A percentile compares a stretch with the other conserved stretches of the same genome.
These are phyloP conservation scores for Podaxis pistillaris DNA, from an alignment of 768 basidiomycete species.

Conservation along the genomic window DNA sequence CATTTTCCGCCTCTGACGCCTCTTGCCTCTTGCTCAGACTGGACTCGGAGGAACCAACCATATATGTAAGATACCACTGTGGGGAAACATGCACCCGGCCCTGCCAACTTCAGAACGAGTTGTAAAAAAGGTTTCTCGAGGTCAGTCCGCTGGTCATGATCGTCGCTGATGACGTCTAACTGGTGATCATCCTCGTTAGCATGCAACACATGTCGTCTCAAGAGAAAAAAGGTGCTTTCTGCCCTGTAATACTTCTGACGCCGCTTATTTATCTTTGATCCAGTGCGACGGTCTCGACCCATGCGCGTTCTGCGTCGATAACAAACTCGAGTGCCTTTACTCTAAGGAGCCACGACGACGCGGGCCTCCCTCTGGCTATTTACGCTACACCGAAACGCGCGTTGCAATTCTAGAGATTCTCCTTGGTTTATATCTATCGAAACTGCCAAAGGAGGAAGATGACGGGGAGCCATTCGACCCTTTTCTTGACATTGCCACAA, in stretches of 20 bases:
- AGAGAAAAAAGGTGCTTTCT: constrained; percentile 27
- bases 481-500: constrained; percentile 16
- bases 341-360: constrained; percentile 28
- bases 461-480: constrained; percentile 11
- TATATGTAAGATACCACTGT: constrained; percentile 11
- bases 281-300: constrained; percentile 31
- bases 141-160: not conserved
- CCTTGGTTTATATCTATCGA: constrained; percentile 23
- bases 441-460: constrained; percentile 14
- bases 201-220: constrained; percentile 30
- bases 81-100: constrained; percentile 16
- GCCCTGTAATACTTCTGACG: not conserved
- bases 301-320: constrained; percentile 28
- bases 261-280: not conserved
- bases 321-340: constrained; percentile 28
- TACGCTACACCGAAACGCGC: constrained; percentile 28
- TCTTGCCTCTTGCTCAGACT: constrained; percentile 1
- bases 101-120: constrained; percentile 13
- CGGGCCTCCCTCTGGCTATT: constrained; percentile 29
- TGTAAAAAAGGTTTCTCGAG: constrained; percentile 16
- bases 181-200: constrained; percentile 16
- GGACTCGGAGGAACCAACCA: constrained; percentile 15
- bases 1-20: constrained; percentile 10
- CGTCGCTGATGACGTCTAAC: constrained; percentile 2
- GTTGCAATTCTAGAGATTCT: constrained; percentile 27